phyloP scores from a whole-genome alignment of 2,329 filamentous ascomycete species.

The Trichoderma hamatum region DNA sequence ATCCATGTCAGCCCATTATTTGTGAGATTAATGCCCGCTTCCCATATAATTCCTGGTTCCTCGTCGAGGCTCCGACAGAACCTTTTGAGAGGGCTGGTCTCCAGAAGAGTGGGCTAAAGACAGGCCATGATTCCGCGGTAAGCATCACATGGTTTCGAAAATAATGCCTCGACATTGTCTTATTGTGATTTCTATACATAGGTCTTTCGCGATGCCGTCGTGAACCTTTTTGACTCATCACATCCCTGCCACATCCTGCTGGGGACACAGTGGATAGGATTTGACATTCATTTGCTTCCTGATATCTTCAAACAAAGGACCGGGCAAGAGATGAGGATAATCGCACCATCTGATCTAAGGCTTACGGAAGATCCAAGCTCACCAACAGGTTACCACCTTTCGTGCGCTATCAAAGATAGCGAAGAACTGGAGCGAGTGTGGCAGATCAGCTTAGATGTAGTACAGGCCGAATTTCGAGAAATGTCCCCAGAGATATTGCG shows the following conservation, averaged over 20 bases:
- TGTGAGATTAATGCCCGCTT: constrained; percentile 18
- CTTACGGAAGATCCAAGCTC: too few relatives aligned
- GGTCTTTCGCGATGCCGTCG: neutral
- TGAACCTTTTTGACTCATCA: neutral
- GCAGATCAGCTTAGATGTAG: too few relatives aligned
- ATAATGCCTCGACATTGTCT: neutral
- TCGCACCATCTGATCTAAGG: too few relatives aligned
- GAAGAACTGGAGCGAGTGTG: too few relatives aligned
- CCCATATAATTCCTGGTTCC: constrained; percentile 18
- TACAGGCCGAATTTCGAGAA: too few relatives aligned
- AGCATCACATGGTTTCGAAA: neutral
- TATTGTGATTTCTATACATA: neutral
- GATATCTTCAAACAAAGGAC: too few relatives aligned
- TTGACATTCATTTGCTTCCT: too few relatives aligned
- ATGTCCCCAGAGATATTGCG: too few relatives aligned
- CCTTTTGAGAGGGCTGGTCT: constrained; percentile 6
- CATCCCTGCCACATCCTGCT: neutral
- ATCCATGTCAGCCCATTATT: neutral
- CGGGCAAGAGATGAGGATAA: too few relatives aligned
- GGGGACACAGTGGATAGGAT: too few relatives aligned
- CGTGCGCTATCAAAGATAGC: too few relatives aligned
- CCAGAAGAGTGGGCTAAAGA: neutral
- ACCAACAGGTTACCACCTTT: too few relatives aligned
- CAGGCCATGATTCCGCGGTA: neutral
- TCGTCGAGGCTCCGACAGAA: neutral